Evolutionary conservation across 2,329 filamentous ascomycete species (phyloP).

Genomic region (Stagonosporopsis rhizophila): DNA sequence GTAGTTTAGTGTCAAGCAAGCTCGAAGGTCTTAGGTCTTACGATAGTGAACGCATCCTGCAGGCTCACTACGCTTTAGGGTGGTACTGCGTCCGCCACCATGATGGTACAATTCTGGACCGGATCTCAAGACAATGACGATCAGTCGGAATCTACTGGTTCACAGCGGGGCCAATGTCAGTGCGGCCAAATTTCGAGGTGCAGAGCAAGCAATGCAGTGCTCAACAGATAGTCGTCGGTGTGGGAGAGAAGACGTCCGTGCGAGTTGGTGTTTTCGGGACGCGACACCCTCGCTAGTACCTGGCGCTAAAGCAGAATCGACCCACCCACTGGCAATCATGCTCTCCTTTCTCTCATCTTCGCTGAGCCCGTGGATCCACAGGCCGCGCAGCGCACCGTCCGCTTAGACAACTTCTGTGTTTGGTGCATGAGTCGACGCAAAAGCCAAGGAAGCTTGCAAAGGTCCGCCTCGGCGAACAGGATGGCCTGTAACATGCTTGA

Average conservation of each 20-base stretch:
- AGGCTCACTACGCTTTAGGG: conserved; percentile 2
- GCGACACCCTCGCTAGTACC: not conserved
- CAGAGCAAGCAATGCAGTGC: conserved; percentile 1
- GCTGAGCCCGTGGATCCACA: not conserved
- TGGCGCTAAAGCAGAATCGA: conserved; percentile 6
- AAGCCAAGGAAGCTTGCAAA: conserved; percentile 7
- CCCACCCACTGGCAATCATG: conserved; percentile 8
- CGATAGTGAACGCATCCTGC: conserved; percentile 9
- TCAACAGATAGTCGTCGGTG: conserved; percentile 10
- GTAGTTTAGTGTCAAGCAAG: conserved; percentile 3
- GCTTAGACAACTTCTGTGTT: not conserved
- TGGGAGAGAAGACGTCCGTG: conserved; percentile 1
- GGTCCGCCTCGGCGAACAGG: conserved; percentile 1
- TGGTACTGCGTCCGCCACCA: conserved; percentile 5
- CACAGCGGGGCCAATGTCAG: not conserved
- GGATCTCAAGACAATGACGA: not conserved
- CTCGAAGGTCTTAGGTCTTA: conserved; percentile 5
- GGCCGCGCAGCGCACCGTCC: conserved; percentile 8
- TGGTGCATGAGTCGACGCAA: conserved; percentile 1
- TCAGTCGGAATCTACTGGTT: not conserved
- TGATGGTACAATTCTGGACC: conserved; percentile 7
- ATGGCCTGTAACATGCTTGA: not conserved
- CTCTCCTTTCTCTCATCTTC: not conserved
- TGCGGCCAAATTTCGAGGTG: conserved; percentile 3
- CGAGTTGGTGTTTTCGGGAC: not conserved